A percentile compares a stretch with the other conserved stretches of the same genome.
phyloP scores from a whole-genome alignment of 2,329 filamentous ascomycete species.

The Stemphylium vesicarium region DNA sequence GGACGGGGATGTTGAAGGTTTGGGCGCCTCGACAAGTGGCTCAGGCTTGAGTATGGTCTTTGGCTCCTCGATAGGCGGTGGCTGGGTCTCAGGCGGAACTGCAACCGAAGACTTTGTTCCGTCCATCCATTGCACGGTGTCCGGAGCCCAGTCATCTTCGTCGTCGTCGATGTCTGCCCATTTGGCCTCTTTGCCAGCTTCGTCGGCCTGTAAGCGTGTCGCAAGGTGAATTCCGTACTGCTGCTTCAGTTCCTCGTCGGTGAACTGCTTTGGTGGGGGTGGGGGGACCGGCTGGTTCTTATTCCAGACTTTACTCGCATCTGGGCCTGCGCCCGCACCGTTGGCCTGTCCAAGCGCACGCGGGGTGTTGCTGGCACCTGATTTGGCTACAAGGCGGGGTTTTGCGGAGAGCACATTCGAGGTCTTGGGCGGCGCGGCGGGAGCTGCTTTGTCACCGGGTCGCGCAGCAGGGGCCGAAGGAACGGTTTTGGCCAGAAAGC shows the following conservation, averaged over 20 bases:
- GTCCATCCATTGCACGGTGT: slow-evolving; percentile 86
- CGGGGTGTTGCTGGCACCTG: slow-evolving; percentile 64
- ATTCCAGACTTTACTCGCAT: slow-evolving; percentile 82
- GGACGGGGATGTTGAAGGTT: slow-evolving; percentile 25
- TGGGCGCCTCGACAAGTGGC: slow-evolving; percentile 49
- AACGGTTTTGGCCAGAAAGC: slow-evolving; percentile 76
- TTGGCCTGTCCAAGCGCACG: slow-evolving; percentile 63
- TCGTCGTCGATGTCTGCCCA: slow-evolving; percentile 93
- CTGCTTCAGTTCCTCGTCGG: slow-evolving; percentile 82
- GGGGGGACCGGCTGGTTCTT: slow-evolving; percentile 79
- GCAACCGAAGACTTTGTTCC: slow-evolving; percentile 81
- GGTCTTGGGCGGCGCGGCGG: slow-evolving; percentile 50
- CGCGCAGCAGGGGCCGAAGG: slow-evolving; percentile 60
- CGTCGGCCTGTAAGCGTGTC: slow-evolving; percentile 76
- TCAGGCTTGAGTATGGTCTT: slow-evolving; percentile 33
- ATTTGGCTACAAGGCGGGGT: slow-evolving; percentile 78
- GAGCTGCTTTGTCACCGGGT: slow-evolving; percentile 61
- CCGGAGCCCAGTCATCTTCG: slow-evolving; percentile 85
- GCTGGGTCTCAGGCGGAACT: slow-evolving; percentile 53
- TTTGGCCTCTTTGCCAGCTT: slow-evolving; percentile 74
- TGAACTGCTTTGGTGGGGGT: slow-evolving; percentile 79
- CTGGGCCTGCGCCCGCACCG: slow-evolving; percentile 67
- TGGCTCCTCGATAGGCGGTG: slow-evolving; percentile 38
- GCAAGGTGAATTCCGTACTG: slow-evolving; percentile 88
- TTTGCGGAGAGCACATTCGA: slow-evolving; percentile 62